Evolutionary conservation across 805 yeast species (phyloP).

Genomic region (Grigorovia transvaalensis): DNA sequence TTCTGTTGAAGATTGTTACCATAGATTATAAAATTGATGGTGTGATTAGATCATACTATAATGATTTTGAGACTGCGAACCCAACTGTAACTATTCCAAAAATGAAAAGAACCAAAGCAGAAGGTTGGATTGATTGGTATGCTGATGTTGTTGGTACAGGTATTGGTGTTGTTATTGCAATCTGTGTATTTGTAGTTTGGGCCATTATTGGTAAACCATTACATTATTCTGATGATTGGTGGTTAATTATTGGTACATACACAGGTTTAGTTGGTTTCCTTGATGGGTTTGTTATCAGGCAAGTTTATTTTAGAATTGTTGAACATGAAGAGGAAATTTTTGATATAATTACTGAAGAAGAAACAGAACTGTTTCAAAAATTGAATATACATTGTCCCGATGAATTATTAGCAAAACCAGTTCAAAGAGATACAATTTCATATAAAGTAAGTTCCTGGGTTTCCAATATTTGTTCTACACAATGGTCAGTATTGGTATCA

Average conservation of each 20-base stretch:
- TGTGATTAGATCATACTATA: slow-evolving; percentile 11
- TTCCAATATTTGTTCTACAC: slow-evolving; percentile 25
- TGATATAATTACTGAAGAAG: slow-evolving; percentile 24
- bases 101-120: slow-evolving; percentile 12
- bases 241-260: slow-evolving; percentile 38
- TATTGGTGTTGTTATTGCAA: slow-evolving; percentile 29
- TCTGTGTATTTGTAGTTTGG: slow-evolving; percentile 31
- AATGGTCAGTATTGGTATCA: slow-evolving; percentile 26
- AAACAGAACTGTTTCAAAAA: slow-evolving; percentile 23
- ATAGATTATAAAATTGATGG: slow-evolving; percentile 27
- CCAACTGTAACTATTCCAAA: slow-evolving; percentile 15
- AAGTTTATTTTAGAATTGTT: slow-evolving; percentile 27
- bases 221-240: slow-evolving; percentile 33
- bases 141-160: slow-evolving; percentile 37
- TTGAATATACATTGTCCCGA: slow-evolving; percentile 21
- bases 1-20: slow-evolving; percentile 12
- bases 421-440: slow-evolving; percentile 9
- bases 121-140: slow-evolving; percentile 28
- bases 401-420: slow-evolving; percentile 8
- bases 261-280: slow-evolving; percentile 36
- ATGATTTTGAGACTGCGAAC: slow-evolving; percentile 19
- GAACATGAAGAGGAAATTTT: slow-evolving; percentile 21
- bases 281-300: slow-evolving; percentile 35
- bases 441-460: slow-evolving; percentile 19
- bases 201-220: slow-evolving; percentile 29